Evolutionary conservation across 148 eudicot species (phyloP), one percentile per base, ranked within the genome.

Genomic region (Fagopyrum esculentum): DNA sequence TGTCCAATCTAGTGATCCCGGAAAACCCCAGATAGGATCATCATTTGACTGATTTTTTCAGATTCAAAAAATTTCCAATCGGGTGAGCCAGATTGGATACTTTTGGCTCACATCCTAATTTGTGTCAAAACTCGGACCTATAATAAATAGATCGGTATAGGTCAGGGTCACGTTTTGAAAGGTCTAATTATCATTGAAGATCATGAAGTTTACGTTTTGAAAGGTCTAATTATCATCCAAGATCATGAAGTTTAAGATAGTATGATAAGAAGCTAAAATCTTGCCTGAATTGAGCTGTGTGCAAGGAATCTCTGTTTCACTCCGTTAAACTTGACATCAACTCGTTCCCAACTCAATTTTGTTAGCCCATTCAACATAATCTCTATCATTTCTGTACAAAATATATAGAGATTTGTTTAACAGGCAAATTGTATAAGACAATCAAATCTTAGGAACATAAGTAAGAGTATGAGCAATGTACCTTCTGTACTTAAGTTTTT

Each of bases 271-370:
- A 66, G 71, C 71, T 40, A 6, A 45, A 63, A 60, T 70, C 89
- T 75, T 85, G 78, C 98, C 97, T 91, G 97, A 78, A 95, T 95
- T 29, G 98, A 79, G 74, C 48, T 84, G 83, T 95, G 98, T 5
- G 97, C 98, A 35, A 92, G 77, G 69, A 86, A 66, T 82, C 90
- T 85, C 72, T 93, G 95, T 82, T 66, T 84, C 46, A 86, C 91
- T 78, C 93, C 95, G 7, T 81, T 77, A 72, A 95, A 95, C 81
- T 87, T 88, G 0, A 95, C 96, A 78, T 95, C 98, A 68, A 95
- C 84, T 49, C 97, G 81, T 82, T 95, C 96, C 98, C 98, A 95
- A 63, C 82, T 85, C 74, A 95, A 15, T 75, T 76, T 85, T 66
- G 85, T 92, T 40, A 95, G 85, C n/a, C 81, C 85, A 73, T 82